Conservation (phyloP, 2,329 filamentous ascomycete genomes). For the Neopestalotiopsis sp. region DNA sequence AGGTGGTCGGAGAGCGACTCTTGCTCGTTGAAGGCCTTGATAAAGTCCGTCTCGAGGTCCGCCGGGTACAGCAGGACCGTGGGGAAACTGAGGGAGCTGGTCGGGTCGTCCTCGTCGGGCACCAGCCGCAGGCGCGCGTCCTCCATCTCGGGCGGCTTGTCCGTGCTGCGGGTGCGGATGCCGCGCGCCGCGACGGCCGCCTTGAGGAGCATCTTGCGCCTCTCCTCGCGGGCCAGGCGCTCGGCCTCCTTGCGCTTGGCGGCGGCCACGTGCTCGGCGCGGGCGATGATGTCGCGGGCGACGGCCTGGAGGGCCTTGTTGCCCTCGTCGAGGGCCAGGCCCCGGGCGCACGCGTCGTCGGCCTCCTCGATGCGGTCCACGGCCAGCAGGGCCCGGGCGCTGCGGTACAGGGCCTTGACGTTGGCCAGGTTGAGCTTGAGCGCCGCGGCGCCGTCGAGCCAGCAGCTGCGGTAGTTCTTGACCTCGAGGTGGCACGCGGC, state of each 20-base stretch:
- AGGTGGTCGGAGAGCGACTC: constrained; percentile 80
- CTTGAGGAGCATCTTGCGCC: constrained; percentile 65
- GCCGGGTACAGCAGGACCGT: constrained; percentile 85
- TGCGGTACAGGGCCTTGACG: constrained; percentile 91
- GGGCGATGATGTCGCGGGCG: constrained; percentile 65
- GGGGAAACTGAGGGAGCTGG: constrained; percentile 76
- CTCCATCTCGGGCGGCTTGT: constrained; percentile 83
- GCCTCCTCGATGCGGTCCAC: constrained; percentile 83
- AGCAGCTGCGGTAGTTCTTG: constrained; percentile 86
- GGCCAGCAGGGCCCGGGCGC: constrained; percentile 76
- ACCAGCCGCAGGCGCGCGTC: constrained; percentile 76
- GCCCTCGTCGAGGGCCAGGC: constrained; percentile 71
- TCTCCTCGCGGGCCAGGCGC: constrained; percentile 58
- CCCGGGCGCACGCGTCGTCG: constrained; percentile 76
- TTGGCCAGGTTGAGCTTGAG: constrained; percentile 81
- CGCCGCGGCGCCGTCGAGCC: constrained; percentile 80
- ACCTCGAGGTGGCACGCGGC: constrained; percentile 89
- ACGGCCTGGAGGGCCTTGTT: constrained; percentile 73
- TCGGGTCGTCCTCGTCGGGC: constrained; percentile 75
- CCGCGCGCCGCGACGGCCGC: constrained; percentile 72
- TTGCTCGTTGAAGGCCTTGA: constrained; percentile 84
- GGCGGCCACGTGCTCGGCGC: constrained; percentile 61
- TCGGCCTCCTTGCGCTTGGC: constrained; percentile 59
- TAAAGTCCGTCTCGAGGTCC: constrained; percentile 83
- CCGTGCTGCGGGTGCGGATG: constrained; percentile 71